Evolutionary conservation across 2,329 filamentous ascomycete species (phyloP), one percentile per base, ranked within the genome.

Genomic region (Nothophoma quercina): DNA sequence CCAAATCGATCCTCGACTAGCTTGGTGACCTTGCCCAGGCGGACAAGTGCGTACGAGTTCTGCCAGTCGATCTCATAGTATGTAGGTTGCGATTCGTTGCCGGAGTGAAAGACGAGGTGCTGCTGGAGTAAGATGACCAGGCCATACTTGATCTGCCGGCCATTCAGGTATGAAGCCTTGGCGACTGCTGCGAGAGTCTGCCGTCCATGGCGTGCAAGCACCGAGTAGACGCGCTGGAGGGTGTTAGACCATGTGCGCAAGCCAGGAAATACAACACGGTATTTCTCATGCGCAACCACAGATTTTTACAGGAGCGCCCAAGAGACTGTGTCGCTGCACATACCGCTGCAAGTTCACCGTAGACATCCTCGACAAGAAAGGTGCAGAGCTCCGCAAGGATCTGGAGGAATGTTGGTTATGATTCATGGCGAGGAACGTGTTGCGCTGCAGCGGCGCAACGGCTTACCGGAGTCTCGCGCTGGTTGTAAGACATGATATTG

Each of bases 341-440:
- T 89, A 97, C 93, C 72, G 91, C 91, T 58, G 92, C 91, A 53
- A 98, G 86, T 78, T 96, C 90, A 71, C 95, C 95, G 75, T 95
- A 93, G 54, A 90, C 83, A 73, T 97, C 92, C 71, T 92, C 87
- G 59, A 98, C 88, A 59, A 97, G 84, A 72, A 96, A 86, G 79
- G 88, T 85, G 81, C 91, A 96, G 71, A 98, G 90, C 84, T 97
- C 91, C 69, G 89, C 86, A 63, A 89, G 78, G 77, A 86, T 81
- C 90, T 93, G 90, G 83, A 50, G 36, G 26, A 41, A 19, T 15
- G 62, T 71, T 86, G 83, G 58, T 56, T 55, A 51, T 60, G 56
- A 58, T 23, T 32, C 35, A 29, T 8, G 51, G 40, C 33, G 19
- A n/a, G 35, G 29, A 3, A 9, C 29, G 16, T 5, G 16, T 1